Evolutionary conservation across 2,329 filamentous ascomycete genomes (phyloP), one percentile per base, ranked within the genome.

Genomic region (Aspergillus brunneoviolaceus): DNA sequence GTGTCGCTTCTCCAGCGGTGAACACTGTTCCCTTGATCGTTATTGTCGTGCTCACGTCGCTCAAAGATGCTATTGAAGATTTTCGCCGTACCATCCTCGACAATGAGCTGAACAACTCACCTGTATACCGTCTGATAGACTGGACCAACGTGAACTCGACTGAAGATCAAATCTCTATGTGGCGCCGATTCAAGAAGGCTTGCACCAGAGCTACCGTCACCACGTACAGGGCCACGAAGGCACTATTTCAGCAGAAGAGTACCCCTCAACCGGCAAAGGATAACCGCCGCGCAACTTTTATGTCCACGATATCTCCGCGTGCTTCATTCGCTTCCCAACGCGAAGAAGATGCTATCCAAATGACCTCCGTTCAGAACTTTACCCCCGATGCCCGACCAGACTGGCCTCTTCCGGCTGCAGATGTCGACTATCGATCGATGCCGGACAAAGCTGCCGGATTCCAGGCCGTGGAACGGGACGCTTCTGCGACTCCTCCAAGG

Each of bases 1-100:
- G 95, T 70, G 93, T 89, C 63, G 85, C 87, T 33, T 96, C 97
- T 72, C 94, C 95, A 19, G 95, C 90, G 47, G 82, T 99, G 48
- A 94, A 92, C 72, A 87, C 94, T 5, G 92, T 95, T 23, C 95
- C 95, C 56, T 81, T 99, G 65, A 97, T 99, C 67, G 89, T 96
- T 70, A 98, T 99, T 76, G 83, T 99, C 57, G 79, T 85, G 62
- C 85, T 97, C 57, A 99, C 95, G 2, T 88, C 92, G 29, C 85
- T 97, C 75, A 99, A 98, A 77, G 95, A 99, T 74, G 95, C 88
- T 19, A 89, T 98, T 64, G 95, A 99, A 77, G 95, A 99, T 78
- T 98, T 92, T 81, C 86, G 95, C 68, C 85, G 95, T 77, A 98
- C 94, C 0, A 82, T 92, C 48, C 87, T 97, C 49, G 95, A 99